Evolutionary conservation across 2,329 filamentous ascomycete species (phyloP).

Genomic region (Alternaria sp.): DNA sequence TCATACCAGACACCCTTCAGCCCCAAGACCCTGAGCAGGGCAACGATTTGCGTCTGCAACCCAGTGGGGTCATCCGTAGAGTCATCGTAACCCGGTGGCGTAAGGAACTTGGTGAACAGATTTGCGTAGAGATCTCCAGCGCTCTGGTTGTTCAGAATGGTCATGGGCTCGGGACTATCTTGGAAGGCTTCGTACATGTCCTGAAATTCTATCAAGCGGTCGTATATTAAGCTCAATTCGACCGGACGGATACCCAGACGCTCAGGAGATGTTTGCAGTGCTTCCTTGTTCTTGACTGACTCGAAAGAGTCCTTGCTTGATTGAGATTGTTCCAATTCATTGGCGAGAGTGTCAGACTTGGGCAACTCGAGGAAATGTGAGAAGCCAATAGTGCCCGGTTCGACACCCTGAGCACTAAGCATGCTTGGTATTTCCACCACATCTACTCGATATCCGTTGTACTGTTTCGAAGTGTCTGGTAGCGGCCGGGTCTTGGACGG

Average conservation of each 20-base stretch:
- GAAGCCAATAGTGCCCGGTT: constrained; percentile 76
- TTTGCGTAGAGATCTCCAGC: constrained; percentile 61
- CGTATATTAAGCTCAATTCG: constrained; percentile 43
- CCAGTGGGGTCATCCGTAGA: constrained; percentile 65
- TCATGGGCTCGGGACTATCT: constrained; percentile 65
- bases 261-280: constrained; percentile 49
- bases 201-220: constrained; percentile 50
- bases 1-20: constrained; percentile 76
- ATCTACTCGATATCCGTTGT: constrained; percentile 44
- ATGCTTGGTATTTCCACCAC: constrained; percentile 71
- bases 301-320: constrained; percentile 41
- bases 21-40: constrained; percentile 71
- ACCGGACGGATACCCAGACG: constrained; percentile 50
- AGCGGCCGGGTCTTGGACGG: constrained; percentile 21
- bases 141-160: constrained; percentile 59
- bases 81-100: constrained; percentile 50
- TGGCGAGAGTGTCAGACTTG: constrained; percentile 67
- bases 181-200: constrained; percentile 64
- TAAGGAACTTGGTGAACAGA: constrained; percentile 55
- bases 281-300: constrained; percentile 56
- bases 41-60: constrained; percentile 74
- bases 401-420: constrained; percentile 75
- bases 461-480: constrained; percentile 24
- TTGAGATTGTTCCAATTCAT: constrained; percentile 64
- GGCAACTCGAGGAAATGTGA: constrained; percentile 72